Evolutionary conservation across 2,329 filamentous ascomycete genomes (phyloP).

Genomic region (Epicoccum sorghinum): DNA sequence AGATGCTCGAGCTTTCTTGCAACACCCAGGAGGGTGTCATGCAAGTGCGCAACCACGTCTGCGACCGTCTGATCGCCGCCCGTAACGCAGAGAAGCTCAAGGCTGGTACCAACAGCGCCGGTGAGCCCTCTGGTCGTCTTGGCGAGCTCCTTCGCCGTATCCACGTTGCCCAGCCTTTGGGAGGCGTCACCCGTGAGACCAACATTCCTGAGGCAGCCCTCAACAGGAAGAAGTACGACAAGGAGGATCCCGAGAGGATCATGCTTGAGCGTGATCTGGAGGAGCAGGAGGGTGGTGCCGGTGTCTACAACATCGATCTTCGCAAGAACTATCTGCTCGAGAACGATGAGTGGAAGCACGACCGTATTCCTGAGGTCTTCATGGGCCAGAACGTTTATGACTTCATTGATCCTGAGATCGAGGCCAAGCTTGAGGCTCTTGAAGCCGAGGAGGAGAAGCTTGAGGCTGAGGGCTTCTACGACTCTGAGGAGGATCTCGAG

Average conservation of each 20-base stretch:
- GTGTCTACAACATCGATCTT: slow-evolving; percentile 94
- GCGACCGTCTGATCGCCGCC: slow-evolving; percentile 90
- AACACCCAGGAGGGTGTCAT: slow-evolving; percentile 94
- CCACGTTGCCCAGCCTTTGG: slow-evolving; percentile 93
- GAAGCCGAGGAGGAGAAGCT: slow-evolving; percentile 96
- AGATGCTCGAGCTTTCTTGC: slow-evolving; percentile 92
- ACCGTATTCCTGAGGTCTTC: slow-evolving; percentile 91
- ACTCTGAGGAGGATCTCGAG: slow-evolving; percentile 73
- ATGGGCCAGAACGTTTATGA: slow-evolving; percentile 98
- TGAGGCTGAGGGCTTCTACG: slow-evolving; percentile 91
- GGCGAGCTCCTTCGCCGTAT: slow-evolving; percentile 92
- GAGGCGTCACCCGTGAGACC: slow-evolving; percentile 76
- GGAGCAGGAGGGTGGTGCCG: slow-evolving; percentile 89
- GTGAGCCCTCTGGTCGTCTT: slow-evolving; percentile 78
- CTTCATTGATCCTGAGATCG: slow-evolving; percentile 96
- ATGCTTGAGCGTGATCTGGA: slow-evolving; percentile 85
- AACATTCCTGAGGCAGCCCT: slow-evolving; percentile 89
- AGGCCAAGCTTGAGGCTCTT: slow-evolving; percentile 85
- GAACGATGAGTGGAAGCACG: slow-evolving; percentile 92
- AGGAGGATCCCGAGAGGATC: slow-evolving; percentile 81
- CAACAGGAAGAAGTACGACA: slow-evolving; percentile 85
- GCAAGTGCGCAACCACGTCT: slow-evolving; percentile 91
- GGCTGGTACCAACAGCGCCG: slow-evolving; percentile 77
- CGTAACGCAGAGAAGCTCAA: slow-evolving; percentile 96
- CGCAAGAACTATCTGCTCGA: slow-evolving; percentile 86